phyloP scores from a whole-genome alignment of 129 eudicot genomes.

The Mikania micrantha region DNA sequence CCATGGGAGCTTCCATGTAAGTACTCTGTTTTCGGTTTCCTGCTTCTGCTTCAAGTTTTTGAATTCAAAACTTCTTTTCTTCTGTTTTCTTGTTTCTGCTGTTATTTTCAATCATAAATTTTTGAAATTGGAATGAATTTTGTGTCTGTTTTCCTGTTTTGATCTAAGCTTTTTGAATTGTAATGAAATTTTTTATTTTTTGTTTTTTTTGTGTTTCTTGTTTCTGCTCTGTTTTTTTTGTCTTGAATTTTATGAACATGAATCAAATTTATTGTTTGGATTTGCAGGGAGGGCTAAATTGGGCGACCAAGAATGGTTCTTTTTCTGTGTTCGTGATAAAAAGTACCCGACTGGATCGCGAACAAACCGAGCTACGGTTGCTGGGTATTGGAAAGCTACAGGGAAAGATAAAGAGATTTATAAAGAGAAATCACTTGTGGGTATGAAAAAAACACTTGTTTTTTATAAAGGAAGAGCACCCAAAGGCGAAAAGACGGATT shows the following conservation, averaged over 20 bases:
- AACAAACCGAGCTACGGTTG: slow-evolving; percentile 61
- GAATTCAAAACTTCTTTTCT: no score
- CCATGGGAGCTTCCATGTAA: slow-evolving; percentile 96
- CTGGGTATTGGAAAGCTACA: slow-evolving; percentile 88
- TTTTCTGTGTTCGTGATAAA: slow-evolving; percentile 71
- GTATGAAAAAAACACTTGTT: slow-evolving; percentile 77
- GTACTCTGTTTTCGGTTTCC: background rate
- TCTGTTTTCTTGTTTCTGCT: no score
- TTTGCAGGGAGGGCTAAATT: slow-evolving; percentile 71
- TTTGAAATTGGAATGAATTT: no score
- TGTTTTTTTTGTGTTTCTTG: no score
- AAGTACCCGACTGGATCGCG: slow-evolving; percentile 78
- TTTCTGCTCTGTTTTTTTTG: background rate
- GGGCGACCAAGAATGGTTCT: slow-evolving; percentile 92
- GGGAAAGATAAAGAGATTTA: slow-evolving; percentile 72
- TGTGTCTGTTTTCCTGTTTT: no score
- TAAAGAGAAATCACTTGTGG: slow-evolving; percentile 38
- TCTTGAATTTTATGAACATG: background rate
- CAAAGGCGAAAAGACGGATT: slow-evolving; percentile 65
- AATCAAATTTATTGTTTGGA: background rate
- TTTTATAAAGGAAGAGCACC: slow-evolving; percentile 78
- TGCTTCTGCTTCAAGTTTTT: no score
- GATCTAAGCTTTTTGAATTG: no score
- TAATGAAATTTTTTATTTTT: no score
- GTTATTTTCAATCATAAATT: no score